These are phyloP conservation scores for Chloranthus sessilifolius DNA, from an alignment of 164 flowering plant genomes.

Conservation along the genomic window DNA sequence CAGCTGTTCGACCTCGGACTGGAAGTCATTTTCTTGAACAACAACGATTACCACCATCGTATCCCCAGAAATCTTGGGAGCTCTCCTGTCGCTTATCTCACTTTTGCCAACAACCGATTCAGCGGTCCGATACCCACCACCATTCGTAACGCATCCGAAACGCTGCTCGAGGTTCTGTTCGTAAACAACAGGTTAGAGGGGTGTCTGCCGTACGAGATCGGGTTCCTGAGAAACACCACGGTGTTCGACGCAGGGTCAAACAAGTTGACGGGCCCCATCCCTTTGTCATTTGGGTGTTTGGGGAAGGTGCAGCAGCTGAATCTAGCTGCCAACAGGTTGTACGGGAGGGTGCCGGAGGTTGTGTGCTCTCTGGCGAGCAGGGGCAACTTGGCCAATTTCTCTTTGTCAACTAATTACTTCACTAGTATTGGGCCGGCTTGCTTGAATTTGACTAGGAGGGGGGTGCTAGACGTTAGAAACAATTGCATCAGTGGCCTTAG, in stretches of 20 bases:
- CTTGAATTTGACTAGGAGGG: slow-evolving; percentile 1
- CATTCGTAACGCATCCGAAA: slow-evolving; percentile 23
- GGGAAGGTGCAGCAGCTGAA: slow-evolving; percentile 31
- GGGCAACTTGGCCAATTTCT: slow-evolving; percentile 23
- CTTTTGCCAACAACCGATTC: slow-evolving; percentile 49
- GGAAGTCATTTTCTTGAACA: slow-evolving; percentile 45
- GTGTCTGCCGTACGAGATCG: slow-evolving; percentile 57
- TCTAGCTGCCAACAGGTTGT: slow-evolving; percentile 37
- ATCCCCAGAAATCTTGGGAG: slow-evolving; percentile 36
- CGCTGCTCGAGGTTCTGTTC: slow-evolving; percentile 38
- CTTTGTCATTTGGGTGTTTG: slow-evolving; percentile 48
- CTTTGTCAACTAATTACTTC: slow-evolving; percentile 15
- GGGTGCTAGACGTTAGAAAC: slow-evolving; percentile 12
- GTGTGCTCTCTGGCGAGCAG: slow-evolving; percentile 33
- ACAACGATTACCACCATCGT: slow-evolving; percentile 28
- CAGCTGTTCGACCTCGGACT: slow-evolving; percentile 26
- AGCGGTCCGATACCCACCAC: slow-evolving; percentile 36
- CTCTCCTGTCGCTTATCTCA: slow-evolving; percentile 24
- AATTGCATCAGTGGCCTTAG: slow-evolving; percentile 17
- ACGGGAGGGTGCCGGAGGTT: slow-evolving; percentile 48
- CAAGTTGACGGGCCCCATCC: slow-evolving; percentile 47
- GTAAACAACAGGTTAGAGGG: slow-evolving; percentile 43
- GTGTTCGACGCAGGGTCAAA: slow-evolving; percentile 47
- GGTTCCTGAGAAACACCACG: slow-evolving; percentile 25
- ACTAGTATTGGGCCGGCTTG: slow-evolving; percentile 12